Conservation (phyloP, 163 green algal species). For the Scenedesmus sp. region DNA sequence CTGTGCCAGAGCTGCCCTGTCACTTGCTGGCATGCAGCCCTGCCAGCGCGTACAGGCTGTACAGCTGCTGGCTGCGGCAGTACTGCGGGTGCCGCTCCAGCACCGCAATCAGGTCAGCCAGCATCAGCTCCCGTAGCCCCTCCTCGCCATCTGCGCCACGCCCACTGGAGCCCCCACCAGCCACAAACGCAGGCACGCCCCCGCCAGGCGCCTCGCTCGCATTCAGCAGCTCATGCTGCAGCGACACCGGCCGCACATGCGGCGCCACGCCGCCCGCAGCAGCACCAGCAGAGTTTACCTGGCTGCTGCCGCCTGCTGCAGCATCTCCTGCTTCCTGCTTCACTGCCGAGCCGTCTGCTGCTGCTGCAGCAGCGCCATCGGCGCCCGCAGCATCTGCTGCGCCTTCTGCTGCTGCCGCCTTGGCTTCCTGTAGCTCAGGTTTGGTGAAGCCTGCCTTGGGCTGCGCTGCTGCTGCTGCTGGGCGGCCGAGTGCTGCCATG, state of each 20-base stretch:
- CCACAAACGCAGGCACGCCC: conserved; percentile 38
- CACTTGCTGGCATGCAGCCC: background rate
- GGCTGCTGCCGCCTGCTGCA: conserved; percentile 15
- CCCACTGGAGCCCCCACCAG: background rate
- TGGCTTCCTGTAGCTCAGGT: conserved; percentile 4
- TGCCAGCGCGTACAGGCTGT: conserved; percentile 36
- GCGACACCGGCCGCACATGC: conserved; percentile 21
- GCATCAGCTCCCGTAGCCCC: conserved; percentile 25
- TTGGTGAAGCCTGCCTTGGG: conserved; percentile 13
- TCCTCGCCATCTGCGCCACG: background rate
- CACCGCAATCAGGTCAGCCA: conserved; percentile 46
- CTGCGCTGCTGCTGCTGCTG: conserved; percentile 1
- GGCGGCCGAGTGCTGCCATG: background rate
- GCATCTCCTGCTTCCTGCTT: conserved; percentile 13
- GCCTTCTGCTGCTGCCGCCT: conserved; percentile 19
- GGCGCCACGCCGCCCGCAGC: background rate
- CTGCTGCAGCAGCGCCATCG: background rate
- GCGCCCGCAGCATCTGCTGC: background rate
- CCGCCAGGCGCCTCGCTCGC: background rate
- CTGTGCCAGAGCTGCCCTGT: background rate
- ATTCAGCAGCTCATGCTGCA: conserved; percentile 48
- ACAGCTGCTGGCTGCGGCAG: conserved; percentile 46
- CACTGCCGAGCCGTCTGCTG: background rate
- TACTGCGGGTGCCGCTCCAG: conserved; percentile 51
- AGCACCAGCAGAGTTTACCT: background rate